Evolutionary conservation across 2,329 filamentous ascomycete genomes (phyloP), one percentile per base, ranked within the genome.

Genomic region (Sordariomycetes sp.): DNA sequence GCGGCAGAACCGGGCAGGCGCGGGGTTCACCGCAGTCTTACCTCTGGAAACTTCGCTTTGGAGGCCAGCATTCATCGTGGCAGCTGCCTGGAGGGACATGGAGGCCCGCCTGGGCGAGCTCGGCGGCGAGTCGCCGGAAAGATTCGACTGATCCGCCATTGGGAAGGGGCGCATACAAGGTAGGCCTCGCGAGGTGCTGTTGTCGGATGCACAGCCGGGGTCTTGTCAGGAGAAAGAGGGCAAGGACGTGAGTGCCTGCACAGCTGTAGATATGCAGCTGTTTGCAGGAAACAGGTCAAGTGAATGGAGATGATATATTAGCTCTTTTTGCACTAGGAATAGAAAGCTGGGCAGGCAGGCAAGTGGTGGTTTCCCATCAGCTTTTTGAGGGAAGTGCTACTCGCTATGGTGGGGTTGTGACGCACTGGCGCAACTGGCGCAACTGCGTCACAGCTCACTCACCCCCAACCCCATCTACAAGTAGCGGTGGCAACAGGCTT

Each of bases 11-110:
- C 7, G 37, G 37, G 43, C 12, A 34, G 55, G 46, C 16, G 46
- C n/a, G 7, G 43, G 34, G 20, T 25, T 55, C 25, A 52, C 7
- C 16, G 52, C 7, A 18, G 35, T 67, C 76, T 53, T 75, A 85
- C 82, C 75, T 68, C 78, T 72, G 14, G 81, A 80, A 46, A 81
- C 76, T 66, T 88, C 82, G 62, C 81, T 82, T 63, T 88, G 84
- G 32, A 90, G 81, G 56, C 89, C 83, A 32, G 88, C 87, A 68
- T 93, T 93, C 71, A 92, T 81, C 51, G 87, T 85, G 8, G 88
- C 88, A 14, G 89, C 84, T 56, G 88, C 88, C 68, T 88, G 88
- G 11, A 94, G 78, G 16, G 88, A 90, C 61, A 82, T 79, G 48
- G 87, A 83, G 37, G 86, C 81, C 55, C 83, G 83, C 64, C 86